Base-by-base conservation (phyloP, 352 stramenopile species). In the Globisporangium nunn region DNA sequence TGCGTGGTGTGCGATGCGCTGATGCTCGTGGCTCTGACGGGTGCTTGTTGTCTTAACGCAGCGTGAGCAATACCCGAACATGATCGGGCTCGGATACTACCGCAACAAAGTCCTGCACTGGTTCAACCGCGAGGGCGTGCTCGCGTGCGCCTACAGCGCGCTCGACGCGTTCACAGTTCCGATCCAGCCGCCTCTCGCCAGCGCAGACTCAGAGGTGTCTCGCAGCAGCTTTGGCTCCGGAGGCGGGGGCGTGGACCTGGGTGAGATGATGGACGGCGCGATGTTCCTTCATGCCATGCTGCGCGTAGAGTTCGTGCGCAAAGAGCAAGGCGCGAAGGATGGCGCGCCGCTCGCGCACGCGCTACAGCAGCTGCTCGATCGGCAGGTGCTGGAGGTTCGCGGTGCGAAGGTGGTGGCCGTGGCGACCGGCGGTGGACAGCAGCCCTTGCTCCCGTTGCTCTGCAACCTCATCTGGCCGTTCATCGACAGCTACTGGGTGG, bases 51-150 rank as follows among this genome's bases (percentile, higher is more conserved):
- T 39, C 33, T 50, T 1, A 14, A 6, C 14, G 35, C 49, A 90
- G 80, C 74, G 79, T 7, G 84, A 92, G 47, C 74, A 90, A 67
- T 91, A 91, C 61, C 67, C 68, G 14, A 94, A 94, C 67, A 90
- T 92, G 78, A 91, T 94, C 59, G 81, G 81, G 3, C 68, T 94
- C 2, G 84, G 84, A 11, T 91, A 91, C 62, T 94, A 94, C 68
- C 80, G 84, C 63, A 94, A 94, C 66, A 94, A 94, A 60, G 62
- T 94, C 18, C 60, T 94, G 54, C 84, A 94, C 66, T 91, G 81
- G 84, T 94, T 94, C 62, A 83, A 86, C 64, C 68, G 65, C 17
- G 84, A 94, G 52, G 84, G 81, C 46, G 78, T 91, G n/a, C 28
- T 91, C 18, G 80, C 82, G 12, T 90, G 80, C 63, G 80, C 82